Percentiles rank a stretch among this genome's conserved stretches.
Evolutionary conservation across 495 filamentous ascomycete genomes (phyloP).

Genomic region (Massariosphaeria phaeospora): DNA sequence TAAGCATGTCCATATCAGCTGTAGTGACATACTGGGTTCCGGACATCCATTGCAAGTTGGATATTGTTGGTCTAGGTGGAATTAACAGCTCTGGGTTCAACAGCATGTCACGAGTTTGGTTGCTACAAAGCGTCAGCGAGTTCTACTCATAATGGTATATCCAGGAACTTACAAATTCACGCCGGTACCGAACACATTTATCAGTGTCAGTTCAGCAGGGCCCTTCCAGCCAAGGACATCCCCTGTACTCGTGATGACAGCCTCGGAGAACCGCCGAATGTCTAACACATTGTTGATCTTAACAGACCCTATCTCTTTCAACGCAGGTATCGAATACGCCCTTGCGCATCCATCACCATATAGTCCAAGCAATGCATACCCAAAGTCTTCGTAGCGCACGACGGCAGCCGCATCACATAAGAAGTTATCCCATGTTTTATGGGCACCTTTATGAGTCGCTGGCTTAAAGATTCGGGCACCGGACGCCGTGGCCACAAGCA

Average conservation of each 20-base stretch:
- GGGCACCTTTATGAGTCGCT: conserved; percentile 74
- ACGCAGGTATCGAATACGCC: conserved; percentile 75
- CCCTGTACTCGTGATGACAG: conserved; percentile 67
- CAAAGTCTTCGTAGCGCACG: conserved; percentile 63
- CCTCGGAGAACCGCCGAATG: conserved; percentile 59
- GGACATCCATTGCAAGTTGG: conserved; percentile 91
- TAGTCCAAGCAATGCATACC: conserved; percentile 72
- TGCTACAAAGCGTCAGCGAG: conserved; percentile 42
- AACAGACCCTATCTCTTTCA: conserved; percentile 76
- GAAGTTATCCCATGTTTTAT: conserved; percentile 78
- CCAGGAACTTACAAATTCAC: conserved; percentile 46
- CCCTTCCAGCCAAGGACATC: conserved; percentile 85
- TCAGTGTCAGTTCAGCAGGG: conserved; percentile 72
- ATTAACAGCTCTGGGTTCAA: conserved; percentile 66
- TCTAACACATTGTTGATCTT: conserved; percentile 63
- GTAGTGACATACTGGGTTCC: conserved; percentile 89
- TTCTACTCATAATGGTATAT: conserved; percentile 27
- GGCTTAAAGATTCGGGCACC: conserved; percentile 83
- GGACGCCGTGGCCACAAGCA: conserved; percentile 63
- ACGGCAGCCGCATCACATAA: conserved; percentile 74
- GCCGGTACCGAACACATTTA: conserved; percentile 77
- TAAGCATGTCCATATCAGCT: conserved; percentile 84
- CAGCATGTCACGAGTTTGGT: conserved; percentile 61
- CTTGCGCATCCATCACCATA: conserved; percentile 74
- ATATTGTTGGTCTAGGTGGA: conserved; percentile 88